phyloP scores from a whole-genome alignment of 345 rosid species.

The Hirschfeldia incana region DNA sequence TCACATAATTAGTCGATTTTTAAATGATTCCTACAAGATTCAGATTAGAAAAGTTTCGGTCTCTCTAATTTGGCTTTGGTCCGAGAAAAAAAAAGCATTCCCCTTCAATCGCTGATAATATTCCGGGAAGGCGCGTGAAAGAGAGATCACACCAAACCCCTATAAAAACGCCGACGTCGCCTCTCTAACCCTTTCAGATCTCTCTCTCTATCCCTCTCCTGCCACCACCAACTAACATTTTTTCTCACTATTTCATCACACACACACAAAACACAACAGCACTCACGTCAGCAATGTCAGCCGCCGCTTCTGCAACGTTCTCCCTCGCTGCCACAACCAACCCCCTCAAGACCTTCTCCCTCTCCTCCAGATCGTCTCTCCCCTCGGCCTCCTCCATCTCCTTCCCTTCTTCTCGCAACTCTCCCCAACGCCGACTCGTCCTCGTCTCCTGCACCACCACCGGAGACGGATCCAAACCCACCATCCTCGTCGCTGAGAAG shows the following conservation, averaged over 20 bases:
- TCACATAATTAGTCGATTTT: neutral
- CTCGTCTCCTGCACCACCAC: conserved; percentile 39
- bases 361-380: conserved; percentile 50
- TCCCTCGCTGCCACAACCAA: conserved; percentile 42
- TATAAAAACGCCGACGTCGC: conserved; percentile 17
- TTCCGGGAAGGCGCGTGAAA: conserved; percentile 24
- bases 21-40: neutral
- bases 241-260: neutral
- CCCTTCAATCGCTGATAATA: neutral
- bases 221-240: conserved; percentile 31
- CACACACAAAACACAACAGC: neutral
- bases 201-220: neutral
- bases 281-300: conserved; percentile 24
- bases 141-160: conserved; percentile 19
- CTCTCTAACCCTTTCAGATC: neutral
- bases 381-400: conserved; percentile 43
- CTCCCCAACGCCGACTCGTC: conserved; percentile 29
- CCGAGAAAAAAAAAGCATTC: neutral
- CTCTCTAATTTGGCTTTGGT: neutral
- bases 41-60: neutral
- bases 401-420: conserved; percentile 22
- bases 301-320: conserved; percentile 29
- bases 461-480: conserved; percentile 61
- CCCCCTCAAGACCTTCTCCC: conserved; percentile 41
- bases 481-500: conserved; percentile 82